Conservation (phyloP, 371 early-diverging fungal species). For the Sporodiniella umbellata region DNA sequence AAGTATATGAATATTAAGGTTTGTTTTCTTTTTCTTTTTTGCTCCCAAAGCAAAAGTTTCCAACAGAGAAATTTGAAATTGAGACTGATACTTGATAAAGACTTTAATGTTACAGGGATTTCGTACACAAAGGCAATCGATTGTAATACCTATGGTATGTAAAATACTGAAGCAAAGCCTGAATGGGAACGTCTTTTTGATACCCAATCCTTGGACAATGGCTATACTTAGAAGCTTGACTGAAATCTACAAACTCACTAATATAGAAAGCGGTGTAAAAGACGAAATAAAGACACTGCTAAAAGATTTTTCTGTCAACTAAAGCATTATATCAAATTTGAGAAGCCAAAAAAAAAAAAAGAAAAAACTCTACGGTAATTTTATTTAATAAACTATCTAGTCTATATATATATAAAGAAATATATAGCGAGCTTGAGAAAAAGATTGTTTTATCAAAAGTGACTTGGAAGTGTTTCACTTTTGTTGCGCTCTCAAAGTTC, state of each 20-base stretch:
- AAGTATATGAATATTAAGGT: constrained; percentile 91
- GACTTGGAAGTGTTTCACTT: no score
- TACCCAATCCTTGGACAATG: constrained; percentile 98
- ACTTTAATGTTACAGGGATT: constrained; percentile 88
- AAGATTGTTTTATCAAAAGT: no score
- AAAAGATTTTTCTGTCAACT: constrained; percentile 83
- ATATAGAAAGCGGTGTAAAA: constrained; percentile 88
- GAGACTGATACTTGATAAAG: constrained; percentile 51
- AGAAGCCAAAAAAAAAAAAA: no score
- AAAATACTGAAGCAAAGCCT: constrained; percentile 90
- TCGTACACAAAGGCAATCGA: constrained; percentile 80
- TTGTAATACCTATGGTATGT: constrained; percentile 96
- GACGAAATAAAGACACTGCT: constrained; percentile 97
- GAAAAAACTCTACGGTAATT: no score
- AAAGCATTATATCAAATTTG: no score
- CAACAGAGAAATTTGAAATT: no score
- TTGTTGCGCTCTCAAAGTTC: no score
- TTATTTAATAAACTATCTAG: no score
- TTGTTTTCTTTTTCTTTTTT: constrained; percentile 2
- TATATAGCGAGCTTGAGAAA: no score
- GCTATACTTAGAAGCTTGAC: constrained; percentile 87
- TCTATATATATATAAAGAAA: no score
- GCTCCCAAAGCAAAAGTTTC: background rate
- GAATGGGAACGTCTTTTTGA: constrained; percentile 82
- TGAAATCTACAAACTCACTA: constrained; percentile 90